phyloP scores from a whole-genome alignment of 352 stramenopile genomes.

The Pythium aphanidermatum region DNA sequence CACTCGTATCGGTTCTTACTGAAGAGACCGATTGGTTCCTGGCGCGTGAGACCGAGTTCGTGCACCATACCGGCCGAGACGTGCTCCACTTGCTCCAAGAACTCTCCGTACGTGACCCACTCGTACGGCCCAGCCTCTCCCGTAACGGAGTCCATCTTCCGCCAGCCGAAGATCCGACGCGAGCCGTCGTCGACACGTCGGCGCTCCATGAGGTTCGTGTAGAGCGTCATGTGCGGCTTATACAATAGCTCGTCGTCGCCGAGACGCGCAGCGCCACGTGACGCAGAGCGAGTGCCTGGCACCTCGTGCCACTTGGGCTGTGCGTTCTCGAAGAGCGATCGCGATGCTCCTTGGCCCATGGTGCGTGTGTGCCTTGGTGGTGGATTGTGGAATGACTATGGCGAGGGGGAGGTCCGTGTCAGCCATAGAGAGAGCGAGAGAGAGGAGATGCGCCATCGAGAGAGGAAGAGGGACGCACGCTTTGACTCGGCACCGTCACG shows the following conservation, averaged over 20 bases:
- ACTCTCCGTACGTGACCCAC: conserved; percentile 58
- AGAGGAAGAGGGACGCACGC: not conserved
- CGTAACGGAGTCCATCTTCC: conserved; percentile 30
- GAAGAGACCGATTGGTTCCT: conserved; percentile 62
- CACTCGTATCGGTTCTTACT: conserved; percentile 69
- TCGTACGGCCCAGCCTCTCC: conserved; percentile 33
- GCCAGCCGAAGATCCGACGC: conserved; percentile 51
- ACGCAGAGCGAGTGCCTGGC: conserved; percentile 10
- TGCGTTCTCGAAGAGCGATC: conserved; percentile 15
- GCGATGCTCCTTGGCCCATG: conserved; percentile 19
- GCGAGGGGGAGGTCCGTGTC: too few relatives aligned
- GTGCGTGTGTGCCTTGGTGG: not conserved
- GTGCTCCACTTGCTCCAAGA: conserved; percentile 40
- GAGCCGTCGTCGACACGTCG: conserved; percentile 40
- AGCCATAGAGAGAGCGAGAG: too few relatives aligned
- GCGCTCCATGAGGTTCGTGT: conserved; percentile 14
- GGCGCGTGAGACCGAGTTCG: conserved; percentile 26
- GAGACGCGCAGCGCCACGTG: conserved; percentile 14
- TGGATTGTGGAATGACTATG: conserved; percentile 2
- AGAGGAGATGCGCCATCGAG: not conserved
- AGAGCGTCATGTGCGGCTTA: not conserved
- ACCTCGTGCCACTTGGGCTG: conserved; percentile 16
- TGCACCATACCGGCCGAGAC: conserved; percentile 33
- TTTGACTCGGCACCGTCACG: conserved; percentile 5
- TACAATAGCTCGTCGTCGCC: conserved; percentile 21